phyloP scores from a whole-genome alignment of 2,329 filamentous ascomycete species.

The Fusarium subtropicale region DNA sequence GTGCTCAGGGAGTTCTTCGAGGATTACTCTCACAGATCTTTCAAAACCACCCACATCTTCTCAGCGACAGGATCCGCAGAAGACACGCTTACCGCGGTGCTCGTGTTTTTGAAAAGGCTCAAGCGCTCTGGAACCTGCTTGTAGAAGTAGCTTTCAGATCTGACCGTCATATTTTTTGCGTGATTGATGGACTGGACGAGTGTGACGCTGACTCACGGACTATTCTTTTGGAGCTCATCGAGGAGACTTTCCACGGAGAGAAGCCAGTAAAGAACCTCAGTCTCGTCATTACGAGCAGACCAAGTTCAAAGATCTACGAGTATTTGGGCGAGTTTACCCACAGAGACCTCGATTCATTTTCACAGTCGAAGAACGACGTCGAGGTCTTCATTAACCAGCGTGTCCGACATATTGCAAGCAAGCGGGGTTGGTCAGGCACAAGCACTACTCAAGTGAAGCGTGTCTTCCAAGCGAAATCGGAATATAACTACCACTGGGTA shows the following conservation, averaged over 20 bases:
- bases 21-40: slow-evolving; percentile 27
- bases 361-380: slow-evolving; percentile 32
- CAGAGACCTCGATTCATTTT: slow-evolving; percentile 40
- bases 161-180: slow-evolving; percentile 26
- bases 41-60: slow-evolving; percentile 26
- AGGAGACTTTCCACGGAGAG: slow-evolving; percentile 23
- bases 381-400: slow-evolving; percentile 36
- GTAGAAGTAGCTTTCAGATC: slow-evolving; percentile 30
- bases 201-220: slow-evolving; percentile 21
- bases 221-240: slow-evolving; percentile 23
- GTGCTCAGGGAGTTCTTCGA: slow-evolving; percentile 24
- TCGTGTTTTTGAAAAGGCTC: slow-evolving; percentile 26
- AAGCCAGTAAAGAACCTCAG: slow-evolving; percentile 23
- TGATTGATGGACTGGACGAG: slow-evolving; percentile 29
- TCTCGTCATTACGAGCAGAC: slow-evolving; percentile 18
- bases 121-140: slow-evolving; percentile 29
- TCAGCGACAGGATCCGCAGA: slow-evolving; percentile 31
- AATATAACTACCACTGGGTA: slow-evolving; percentile 44
- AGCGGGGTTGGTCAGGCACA: slow-evolving; percentile 33
- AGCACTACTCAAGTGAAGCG: slow-evolving; percentile 25
- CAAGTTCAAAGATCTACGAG: slow-evolving; percentile 22
- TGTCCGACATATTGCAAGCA: slow-evolving; percentile 24
- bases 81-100: slow-evolving; percentile 23
- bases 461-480: slow-evolving; percentile 38
- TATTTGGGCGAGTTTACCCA: slow-evolving; percentile 35